These are phyloP conservation scores for Macrolepiota dolichaula DNA, from an alignment of 768 basidiomycete genomes.

Conservation along the genomic window DNA sequence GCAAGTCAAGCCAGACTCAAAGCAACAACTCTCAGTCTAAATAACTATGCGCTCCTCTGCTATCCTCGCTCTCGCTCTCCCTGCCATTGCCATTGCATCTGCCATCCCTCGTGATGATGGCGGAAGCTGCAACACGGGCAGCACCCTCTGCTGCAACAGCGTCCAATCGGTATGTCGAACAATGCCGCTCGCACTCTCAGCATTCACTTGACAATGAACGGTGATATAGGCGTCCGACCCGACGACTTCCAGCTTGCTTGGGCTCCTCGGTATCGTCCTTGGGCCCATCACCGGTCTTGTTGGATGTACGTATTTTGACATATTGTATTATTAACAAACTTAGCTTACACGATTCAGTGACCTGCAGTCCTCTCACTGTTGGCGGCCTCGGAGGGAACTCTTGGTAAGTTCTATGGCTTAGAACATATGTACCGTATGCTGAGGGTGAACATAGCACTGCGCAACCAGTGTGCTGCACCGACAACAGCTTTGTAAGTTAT, in stretches of 20 bases:
- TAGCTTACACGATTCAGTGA: slow-evolving; percentile 7
- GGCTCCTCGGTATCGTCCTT: slow-evolving; percentile 12
- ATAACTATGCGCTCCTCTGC: too few relatives aligned
- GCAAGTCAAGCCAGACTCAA: too few relatives aligned
- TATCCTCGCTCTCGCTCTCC: too few relatives aligned
- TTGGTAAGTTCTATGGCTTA: slow-evolving; percentile 16
- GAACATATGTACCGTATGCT: background rate
- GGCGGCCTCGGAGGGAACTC: slow-evolving; percentile 18
- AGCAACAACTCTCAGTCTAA: too few relatives aligned
- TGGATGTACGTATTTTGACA: background rate
- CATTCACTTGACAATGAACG: background rate
- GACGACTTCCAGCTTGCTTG: background rate
- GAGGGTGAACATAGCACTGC: background rate
- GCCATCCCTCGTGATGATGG: too few relatives aligned
- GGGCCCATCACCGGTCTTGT: slow-evolving; percentile 20
- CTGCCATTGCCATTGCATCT: too few relatives aligned
- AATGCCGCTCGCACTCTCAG: background rate
- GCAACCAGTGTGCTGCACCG: slow-evolving; percentile 8
- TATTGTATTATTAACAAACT: background rate
- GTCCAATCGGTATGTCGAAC: slow-evolving; percentile 7
- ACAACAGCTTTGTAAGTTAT: slow-evolving; percentile 4
- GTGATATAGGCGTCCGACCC: background rate
- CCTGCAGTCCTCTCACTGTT: slow-evolving; percentile 24
- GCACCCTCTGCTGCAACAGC: slow-evolving; percentile 17
- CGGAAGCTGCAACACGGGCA: background rate